A percentile compares a stretch with the other conserved stretches of the same genome.
phyloP scores from a whole-genome alignment of 768 basidiomycete species.

The Collybia sp. region DNA sequence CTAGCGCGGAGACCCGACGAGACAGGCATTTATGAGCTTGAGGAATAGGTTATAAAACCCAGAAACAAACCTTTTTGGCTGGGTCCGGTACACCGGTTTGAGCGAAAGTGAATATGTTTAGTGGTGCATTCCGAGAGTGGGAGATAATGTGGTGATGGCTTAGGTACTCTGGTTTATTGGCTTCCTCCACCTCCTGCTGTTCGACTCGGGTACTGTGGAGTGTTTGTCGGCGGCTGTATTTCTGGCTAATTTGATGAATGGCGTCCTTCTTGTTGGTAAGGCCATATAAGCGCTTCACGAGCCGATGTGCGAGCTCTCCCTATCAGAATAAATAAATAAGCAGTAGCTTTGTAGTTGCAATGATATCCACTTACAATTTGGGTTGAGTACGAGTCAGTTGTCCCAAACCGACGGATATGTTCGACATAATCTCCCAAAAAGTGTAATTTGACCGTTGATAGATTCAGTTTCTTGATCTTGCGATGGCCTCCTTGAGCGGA shows the following conservation, averaged over 20 bases:
- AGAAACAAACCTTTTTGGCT: conserved; percentile 13
- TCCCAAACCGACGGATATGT: conserved; percentile 24
- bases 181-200: conserved; percentile 1
- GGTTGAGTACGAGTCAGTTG: conserved; percentile 34
- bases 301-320: conserved; percentile 39
- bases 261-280: conserved; percentile 28
- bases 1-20: conserved; percentile 5
- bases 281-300: conserved; percentile 31
- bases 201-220: conserved; percentile 1
- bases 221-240: conserved; percentile 3
- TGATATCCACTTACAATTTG: conserved; percentile 25
- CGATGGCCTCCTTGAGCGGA: background rate
- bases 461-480: conserved; percentile 17
- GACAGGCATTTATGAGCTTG: background rate
- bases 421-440: conserved; percentile 28
- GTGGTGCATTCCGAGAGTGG: conserved; percentile 7
- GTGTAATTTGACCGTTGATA: conserved; percentile 33
- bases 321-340: conserved; percentile 8
- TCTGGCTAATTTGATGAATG: conserved; percentile 21
- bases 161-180: conserved; percentile 1
- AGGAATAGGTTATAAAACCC: background rate
- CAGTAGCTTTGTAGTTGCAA: background rate
- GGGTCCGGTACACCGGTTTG: conserved; percentile 7
- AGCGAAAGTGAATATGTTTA: conserved; percentile 13
- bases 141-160: conserved; percentile 14